phyloP scores from a whole-genome alignment of 2,329 filamentous ascomycete genomes.

The Colletotrichum tofieldiae region DNA sequence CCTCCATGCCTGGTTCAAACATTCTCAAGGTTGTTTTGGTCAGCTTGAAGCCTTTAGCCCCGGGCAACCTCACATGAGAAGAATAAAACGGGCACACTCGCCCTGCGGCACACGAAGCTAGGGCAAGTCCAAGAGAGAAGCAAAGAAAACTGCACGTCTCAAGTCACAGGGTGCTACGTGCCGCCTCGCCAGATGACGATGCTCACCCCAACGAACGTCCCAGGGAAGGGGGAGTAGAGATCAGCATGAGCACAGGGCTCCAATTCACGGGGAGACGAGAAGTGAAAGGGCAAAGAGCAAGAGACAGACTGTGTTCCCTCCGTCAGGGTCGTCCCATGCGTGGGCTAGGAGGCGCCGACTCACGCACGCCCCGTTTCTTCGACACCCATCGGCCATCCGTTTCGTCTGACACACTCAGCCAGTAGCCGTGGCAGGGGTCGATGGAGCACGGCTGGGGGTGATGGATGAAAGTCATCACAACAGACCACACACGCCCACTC shows the following conservation, averaged over 20 bases:
- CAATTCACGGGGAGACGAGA: constrained; percentile 4
- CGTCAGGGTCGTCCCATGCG: constrained; percentile 42
- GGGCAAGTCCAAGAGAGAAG: constrained; percentile 9
- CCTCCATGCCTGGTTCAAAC: constrained; percentile 33
- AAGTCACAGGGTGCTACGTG: constrained; percentile 18
- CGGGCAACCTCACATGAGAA: not conserved
- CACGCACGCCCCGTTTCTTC: constrained; percentile 44
- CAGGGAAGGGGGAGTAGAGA: constrained; percentile 21
- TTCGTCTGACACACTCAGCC: constrained; percentile 41
- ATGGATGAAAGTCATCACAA: constrained; percentile 36
- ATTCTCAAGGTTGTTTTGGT: constrained; percentile 5
- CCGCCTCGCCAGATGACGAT: constrained; percentile 13
- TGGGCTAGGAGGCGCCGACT: constrained; percentile 35
- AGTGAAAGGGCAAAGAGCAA: constrained; percentile 29
- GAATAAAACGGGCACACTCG: not conserved
- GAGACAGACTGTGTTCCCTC: constrained; percentile 35
- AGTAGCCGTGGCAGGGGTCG: constrained; percentile 39
- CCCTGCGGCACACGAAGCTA: constrained; percentile 12
- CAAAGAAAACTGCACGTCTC: constrained; percentile 25
- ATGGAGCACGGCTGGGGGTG: constrained; percentile 41
- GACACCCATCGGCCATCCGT: constrained; percentile 41
- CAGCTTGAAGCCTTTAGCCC: constrained; percentile 10
- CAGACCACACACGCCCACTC: constrained; percentile 20
- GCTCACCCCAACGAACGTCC: constrained; percentile 11
- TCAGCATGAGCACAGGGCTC: constrained; percentile 28